These are phyloP conservation scores for Aspergillus floridensis DNA, from an alignment of 2,329 filamentous ascomycete species.

Conservation along the genomic window DNA sequence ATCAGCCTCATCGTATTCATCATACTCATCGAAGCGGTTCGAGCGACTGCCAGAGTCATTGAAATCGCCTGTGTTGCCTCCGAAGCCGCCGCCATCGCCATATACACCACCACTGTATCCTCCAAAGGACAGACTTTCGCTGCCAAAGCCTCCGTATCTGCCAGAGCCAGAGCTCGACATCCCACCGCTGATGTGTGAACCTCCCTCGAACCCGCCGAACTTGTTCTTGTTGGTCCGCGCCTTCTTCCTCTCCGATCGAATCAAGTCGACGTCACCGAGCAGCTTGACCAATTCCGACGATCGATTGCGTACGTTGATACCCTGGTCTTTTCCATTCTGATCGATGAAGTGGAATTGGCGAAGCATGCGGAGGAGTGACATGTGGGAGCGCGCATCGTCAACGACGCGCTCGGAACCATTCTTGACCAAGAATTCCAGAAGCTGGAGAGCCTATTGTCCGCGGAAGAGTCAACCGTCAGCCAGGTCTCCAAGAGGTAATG, in stretches of 20 bases:
- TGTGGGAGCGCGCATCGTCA: constrained; percentile 91
- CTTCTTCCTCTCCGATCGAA: constrained; percentile 73
- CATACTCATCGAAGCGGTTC: constrained; percentile 92
- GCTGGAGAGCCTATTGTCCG: constrained; percentile 65
- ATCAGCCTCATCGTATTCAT: constrained; percentile 84
- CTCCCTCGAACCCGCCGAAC: constrained; percentile 91
- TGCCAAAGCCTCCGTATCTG: constrained; percentile 87
- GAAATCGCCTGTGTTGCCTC: constrained; percentile 72
- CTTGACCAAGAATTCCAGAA: constrained; percentile 96
- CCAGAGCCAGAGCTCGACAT: constrained; percentile 47
- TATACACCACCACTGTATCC: constrained; percentile 76
- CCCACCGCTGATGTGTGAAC: constrained; percentile 58
- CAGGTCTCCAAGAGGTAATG: neutral
- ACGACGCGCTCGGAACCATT: constrained; percentile 97
- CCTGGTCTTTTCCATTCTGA: constrained; percentile 95
- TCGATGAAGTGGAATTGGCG: constrained; percentile 98
- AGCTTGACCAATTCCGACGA: constrained; percentile 94
- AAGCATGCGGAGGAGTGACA: constrained; percentile 95
- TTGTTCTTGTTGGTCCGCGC: constrained; percentile 86
- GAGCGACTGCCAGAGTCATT: constrained; percentile 59
- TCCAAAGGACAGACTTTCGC: constrained; percentile 64
- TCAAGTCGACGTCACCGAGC: constrained; percentile 66
- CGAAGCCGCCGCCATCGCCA: constrained; percentile 93
- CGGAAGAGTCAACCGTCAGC: neutral
- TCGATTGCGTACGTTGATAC: constrained; percentile 93